Evolutionary conservation across 108 stramenopile genomes (phyloP), one percentile per base, ranked within the genome.

Genomic region (Cylindrotheca closterium): DNA sequence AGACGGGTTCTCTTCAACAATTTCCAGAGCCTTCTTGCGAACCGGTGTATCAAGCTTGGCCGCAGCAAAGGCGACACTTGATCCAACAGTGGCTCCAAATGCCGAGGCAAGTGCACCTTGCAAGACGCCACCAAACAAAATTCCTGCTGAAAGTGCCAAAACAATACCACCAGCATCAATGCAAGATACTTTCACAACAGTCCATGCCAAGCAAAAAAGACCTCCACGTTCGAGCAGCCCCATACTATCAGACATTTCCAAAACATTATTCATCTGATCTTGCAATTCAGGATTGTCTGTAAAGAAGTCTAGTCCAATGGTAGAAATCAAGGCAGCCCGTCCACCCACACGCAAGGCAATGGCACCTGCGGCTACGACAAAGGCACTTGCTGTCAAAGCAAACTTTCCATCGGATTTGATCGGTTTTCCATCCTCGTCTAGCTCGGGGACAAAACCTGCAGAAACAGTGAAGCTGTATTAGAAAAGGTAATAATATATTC

Each of bases 41-140:
- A 89, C 72, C 3, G 91, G 91, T 47, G 86, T 85, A 59, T 83
- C 87, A 46, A 84, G 30, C 64, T 88, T 92, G 23, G 91, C 83
- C 79, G 60, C 26, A 24, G 65, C 69, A 82, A 93, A 96, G 15
- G 91, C 94, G 8, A 95, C 85, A 7, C 82, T 84, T 55, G 85
- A 88, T 2, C 94, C 96, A 26, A 90, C 42, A 23, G 95, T 96
- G 5, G 94, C 95, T 18, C 84, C 80, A 28, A 82, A 69, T 7
- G 95, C 88, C 27, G 84, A 82, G 15, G 79, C 55, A 7, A 93
- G 48, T 12, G 97, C 91, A 0, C 97, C 97, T 47, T 92, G 86
- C 49, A 92, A 53, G 0, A 97, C 95, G 19, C 94, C 95, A 42
- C 94, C 94, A 68, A 97, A 97, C 30, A 96, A 60, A 30, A 97